Evolutionary conservation across 202 grass and related monocot genomes (phyloP), one percentile per base, ranked within the genome.

Genomic region (Setaria viridis): DNA sequence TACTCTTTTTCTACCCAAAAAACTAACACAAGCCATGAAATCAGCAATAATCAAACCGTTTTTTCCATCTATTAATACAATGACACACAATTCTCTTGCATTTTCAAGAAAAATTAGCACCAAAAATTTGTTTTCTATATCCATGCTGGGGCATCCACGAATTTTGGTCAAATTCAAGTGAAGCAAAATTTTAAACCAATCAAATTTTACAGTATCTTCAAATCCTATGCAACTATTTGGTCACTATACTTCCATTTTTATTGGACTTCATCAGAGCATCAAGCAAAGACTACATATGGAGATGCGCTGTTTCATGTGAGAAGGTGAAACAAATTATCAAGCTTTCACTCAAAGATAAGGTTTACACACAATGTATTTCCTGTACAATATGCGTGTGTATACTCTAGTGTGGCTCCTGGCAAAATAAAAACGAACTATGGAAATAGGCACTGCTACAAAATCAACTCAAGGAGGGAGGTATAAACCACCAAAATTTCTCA

Each of bases 311-410:
- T 79, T 21, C 49, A 59, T 78, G 62, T 46, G 37, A 37, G 11
- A 72, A 59, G 30, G 59, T 50, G 17, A 39, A 63, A 34, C 48
- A 87, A 62, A 80, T 62, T 29, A 33, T 87, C 15, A 66, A 80
- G 50, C 60, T 67, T 70, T 63, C 66, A 80, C 63, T 76, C 69
- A 69, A 32, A 58, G 33, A 81, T 32, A 16, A 50, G 70, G 33
- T 80, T 87, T 76, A 89, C 62, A 87, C 46, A 66, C 13, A 64
- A 32, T 66, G 21, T 37, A 53, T 66, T 74, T 42, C 10, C n/a
- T 70, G 63, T 82, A 80, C 69, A 45, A 47, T 20, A 45, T 50
- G 50, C 77, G 67, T 71, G 14, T 71, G 29, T 81, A 32, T 46
- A 39, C 15, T 33, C 34, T 46, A 74, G 15, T 54, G 7, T 21